Conservation (phyloP, 192 early-diverging fungal species). For the Glomus cerebriforme region DNA sequence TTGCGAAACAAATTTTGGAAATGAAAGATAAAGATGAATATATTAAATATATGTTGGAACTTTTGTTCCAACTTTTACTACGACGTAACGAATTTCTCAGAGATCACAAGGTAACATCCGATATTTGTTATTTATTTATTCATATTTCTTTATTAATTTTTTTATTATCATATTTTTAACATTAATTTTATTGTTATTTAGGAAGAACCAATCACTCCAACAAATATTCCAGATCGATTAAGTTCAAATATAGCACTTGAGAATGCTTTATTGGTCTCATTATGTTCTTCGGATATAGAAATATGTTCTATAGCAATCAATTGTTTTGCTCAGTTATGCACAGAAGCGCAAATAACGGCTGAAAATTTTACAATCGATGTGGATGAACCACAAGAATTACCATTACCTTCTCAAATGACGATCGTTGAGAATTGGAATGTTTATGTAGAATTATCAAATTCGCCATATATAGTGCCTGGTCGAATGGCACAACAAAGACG, state of each 20-base stretch:
- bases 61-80: constrained; percentile 65
- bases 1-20: constrained; percentile 78
- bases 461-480: constrained; percentile 52
- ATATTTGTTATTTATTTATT: not conserved
- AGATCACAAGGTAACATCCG: constrained; percentile 36
- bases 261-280: constrained; percentile 67
- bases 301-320: constrained; percentile 57
- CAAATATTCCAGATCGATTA: constrained; percentile 55
- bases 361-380: constrained; percentile 45
- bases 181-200: not conserved
- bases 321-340: constrained; percentile 70
- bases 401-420: constrained; percentile 46
- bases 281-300: constrained; percentile 73
- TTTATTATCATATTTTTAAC: not conserved
- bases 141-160: not conserved
- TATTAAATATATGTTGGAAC: constrained; percentile 63
- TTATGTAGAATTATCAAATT: constrained; percentile 65
- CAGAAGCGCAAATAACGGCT: constrained; percentile 64
- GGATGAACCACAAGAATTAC: constrained; percentile 34
- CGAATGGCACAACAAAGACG: constrained; percentile 78
- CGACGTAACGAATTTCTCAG: constrained; percentile 61
- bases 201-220: not conserved
- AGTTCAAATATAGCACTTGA: constrained; percentile 74
- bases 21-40: constrained; percentile 55
- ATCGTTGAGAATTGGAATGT: constrained; percentile 69